Conservation (phyloP, 2,329 filamentous ascomycete genomes). For the Alternaria consortialis region DNA sequence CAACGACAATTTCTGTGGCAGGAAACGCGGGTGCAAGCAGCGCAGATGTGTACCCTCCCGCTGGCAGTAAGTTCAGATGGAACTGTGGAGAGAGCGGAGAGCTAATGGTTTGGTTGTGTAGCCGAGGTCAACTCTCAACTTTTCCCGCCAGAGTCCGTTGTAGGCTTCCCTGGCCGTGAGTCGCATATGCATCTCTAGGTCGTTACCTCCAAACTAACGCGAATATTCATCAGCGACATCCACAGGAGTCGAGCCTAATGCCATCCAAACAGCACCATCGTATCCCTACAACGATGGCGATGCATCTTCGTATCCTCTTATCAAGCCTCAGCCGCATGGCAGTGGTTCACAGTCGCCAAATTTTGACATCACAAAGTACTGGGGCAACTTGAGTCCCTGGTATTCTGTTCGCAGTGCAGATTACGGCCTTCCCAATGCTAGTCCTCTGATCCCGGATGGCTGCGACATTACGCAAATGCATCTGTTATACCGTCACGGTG, state of each 20-base stretch:
- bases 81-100: background rate
- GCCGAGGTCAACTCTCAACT: slow-evolving; percentile 33
- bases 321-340: slow-evolving; percentile 35
- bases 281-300: slow-evolving; percentile 42
- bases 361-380: slow-evolving; percentile 43
- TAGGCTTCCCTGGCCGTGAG: slow-evolving; percentile 38
- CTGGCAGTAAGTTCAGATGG: slow-evolving; percentile 32
- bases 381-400: slow-evolving; percentile 45
- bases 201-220: background rate
- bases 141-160: slow-evolving; percentile 39
- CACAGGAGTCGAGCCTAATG: slow-evolving; percentile 38
- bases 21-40: slow-evolving; percentile 27
- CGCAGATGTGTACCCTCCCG: slow-evolving; percentile 34
- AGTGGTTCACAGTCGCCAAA: slow-evolving; percentile 22
- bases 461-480: slow-evolving; percentile 42
- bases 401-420: slow-evolving; percentile 40
- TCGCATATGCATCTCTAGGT: background rate
- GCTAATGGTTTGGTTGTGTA: slow-evolving; percentile 17
- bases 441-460: slow-evolving; percentile 36
- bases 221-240: slow-evolving; percentile 26
- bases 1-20: slow-evolving; percentile 25
- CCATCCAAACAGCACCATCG: slow-evolving; percentile 38
- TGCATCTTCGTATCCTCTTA: slow-evolving; percentile 33
- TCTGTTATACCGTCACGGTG: slow-evolving; percentile 43
- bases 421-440: slow-evolving; percentile 39